A percentile compares a stretch with the other conserved stretches of the same genome.
Conservation (phyloP, 345 rosid genomes). For the Bretschneidera sinensis region DNA sequence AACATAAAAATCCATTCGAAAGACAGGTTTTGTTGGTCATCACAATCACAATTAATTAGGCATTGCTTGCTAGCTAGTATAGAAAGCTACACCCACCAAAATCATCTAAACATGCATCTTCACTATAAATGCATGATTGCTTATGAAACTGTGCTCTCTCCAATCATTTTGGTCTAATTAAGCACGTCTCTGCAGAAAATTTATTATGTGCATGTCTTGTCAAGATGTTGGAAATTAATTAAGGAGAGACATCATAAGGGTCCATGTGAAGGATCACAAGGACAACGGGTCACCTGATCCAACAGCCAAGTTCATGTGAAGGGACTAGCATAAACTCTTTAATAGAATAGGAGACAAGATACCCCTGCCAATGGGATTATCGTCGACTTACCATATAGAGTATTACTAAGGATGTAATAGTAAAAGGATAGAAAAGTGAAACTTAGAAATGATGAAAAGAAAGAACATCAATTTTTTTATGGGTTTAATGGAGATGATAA, state of each 20-base stretch:
- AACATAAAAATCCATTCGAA: constrained; percentile 6
- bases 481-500: no score
- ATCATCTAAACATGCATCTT: background rate
- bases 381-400: no score
- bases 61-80: background rate
- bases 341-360: background rate
- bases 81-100: background rate
- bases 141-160: constrained; percentile 2
- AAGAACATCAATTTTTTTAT: no score
- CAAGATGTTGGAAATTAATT: constrained; percentile 3
- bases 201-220: background rate
- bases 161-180: background rate
- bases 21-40: constrained; percentile 10
- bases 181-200: background rate
- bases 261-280: background rate
- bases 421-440: no score
- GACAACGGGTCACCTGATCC: constrained; percentile 15
- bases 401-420: no score
- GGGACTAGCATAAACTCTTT: background rate
- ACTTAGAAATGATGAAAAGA: no score
- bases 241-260: constrained; percentile 4
- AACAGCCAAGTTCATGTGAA: background rate
- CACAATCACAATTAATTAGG: constrained; percentile 15
- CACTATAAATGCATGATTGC: constrained; percentile 1
- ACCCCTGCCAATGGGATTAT: background rate